A percentile compares a stretch with the other conserved stretches of the same genome.
Conservation (phyloP, 805 yeast genomes). For the Cyberlindnera xylosilytica region DNA sequence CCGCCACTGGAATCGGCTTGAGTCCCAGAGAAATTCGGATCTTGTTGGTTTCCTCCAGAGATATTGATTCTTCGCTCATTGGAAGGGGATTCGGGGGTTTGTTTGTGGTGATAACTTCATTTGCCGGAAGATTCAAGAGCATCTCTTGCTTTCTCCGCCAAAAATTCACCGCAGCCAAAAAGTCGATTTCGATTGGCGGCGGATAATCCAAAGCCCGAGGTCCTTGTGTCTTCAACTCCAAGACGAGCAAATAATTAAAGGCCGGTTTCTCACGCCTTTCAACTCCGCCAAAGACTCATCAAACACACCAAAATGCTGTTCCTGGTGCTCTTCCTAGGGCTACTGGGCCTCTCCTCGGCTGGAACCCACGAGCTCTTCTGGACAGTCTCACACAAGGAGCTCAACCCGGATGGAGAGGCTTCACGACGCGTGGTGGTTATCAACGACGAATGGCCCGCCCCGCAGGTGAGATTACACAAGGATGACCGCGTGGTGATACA, state of each 20-base stretch:
- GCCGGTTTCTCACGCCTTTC: too few species aligned
- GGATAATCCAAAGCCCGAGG: too few species aligned
- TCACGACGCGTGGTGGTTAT: constrained; percentile 55
- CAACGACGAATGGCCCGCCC: constrained; percentile 54
- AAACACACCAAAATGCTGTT: constrained; percentile 4
- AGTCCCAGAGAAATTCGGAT: constrained; percentile 51
- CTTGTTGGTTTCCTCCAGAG: constrained; percentile 55
- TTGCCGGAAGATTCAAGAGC: too few species aligned
- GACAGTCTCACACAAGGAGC: constrained; percentile 34
- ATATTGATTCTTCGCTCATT: constrained; percentile 22
- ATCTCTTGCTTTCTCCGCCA: too few species aligned
- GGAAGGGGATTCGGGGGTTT: not conserved
- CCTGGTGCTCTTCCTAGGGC: not conserved
- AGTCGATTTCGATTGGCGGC: too few species aligned
- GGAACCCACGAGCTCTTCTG: constrained; percentile 32
- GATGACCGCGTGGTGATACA: constrained; percentile 41
- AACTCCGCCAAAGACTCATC: too few species aligned
- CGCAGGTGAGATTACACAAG: constrained; percentile 38
- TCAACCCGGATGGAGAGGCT: constrained; percentile 55
- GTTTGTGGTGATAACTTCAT: too few species aligned
- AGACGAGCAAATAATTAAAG: too few species aligned
- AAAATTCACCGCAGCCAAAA: too few species aligned
- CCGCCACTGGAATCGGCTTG: constrained; percentile 40
- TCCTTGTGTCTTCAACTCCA: too few species aligned
- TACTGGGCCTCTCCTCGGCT: not conserved